Base-by-base conservation (phyloP, 2,329 filamentous ascomycete species). In the Elsinoe arachidis region DNA sequence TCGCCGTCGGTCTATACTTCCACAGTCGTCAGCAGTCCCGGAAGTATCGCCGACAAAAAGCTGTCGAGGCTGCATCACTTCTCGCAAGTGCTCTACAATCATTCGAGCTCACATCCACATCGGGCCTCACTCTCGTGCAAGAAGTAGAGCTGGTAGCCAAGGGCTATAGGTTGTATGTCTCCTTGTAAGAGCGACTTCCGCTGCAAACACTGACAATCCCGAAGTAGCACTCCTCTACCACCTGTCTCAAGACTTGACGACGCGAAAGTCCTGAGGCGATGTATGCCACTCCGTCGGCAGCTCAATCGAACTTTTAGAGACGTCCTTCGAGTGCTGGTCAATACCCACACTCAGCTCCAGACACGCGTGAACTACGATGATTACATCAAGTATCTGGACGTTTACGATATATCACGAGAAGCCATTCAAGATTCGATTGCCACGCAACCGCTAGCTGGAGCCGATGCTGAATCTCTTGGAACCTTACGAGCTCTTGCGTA, bases 81-180 rank as follows among this genome's bases (percentile, higher is more conserved):
- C 83, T 95, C 62, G 84, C 93, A 46, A 77, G 81, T 47, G 85
- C 83, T 66, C 84, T 90, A 38, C 89, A 95, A 67, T 83, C 85
- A 52, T 90, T 95, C 64, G 90, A 96, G 71, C 82, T 85, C 39
- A 85, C 86, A 19, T 84, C 82, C 39, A 84, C 85, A 38, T 86
- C 88, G 33, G 87, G 88, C 2, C 77, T 96, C 57, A 84, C 87
- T 37, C 80, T 96, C 60, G 86, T 96, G 61, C 91, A 96, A 70
- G 91, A 96, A 72, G 90, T 96, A n/a, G 91, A 96, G 73, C 79
- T 96, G 33, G 90, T 96, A 23, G 95, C 91, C 30, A 83, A 91
- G 64, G 91, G 91, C 19, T 96, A 95, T 71, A 81, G 88, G 73
- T 78, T 96, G 84, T 90, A 72, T 70, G 84, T 74, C 51, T 46